Evolutionary conservation across 139 green algal genomes (phyloP).

Genomic region (Bryopsis sp.): DNA sequence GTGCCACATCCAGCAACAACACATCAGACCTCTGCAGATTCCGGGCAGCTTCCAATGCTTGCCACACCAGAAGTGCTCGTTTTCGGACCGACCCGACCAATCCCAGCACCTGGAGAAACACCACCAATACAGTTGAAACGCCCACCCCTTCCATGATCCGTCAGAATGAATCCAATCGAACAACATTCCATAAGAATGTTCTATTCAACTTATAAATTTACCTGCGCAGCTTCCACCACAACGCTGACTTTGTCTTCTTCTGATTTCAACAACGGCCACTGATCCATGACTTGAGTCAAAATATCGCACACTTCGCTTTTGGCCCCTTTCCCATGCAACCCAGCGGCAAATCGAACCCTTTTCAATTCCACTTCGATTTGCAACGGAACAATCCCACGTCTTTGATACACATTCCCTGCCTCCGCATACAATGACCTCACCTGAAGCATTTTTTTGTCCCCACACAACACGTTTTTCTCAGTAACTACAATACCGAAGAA

Average conservation of each 20-base stretch:
- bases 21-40: slow-evolving; percentile 9
- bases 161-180: not conserved
- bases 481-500: too few species aligned
- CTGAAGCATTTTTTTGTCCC: too few species aligned
- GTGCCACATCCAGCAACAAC: not conserved
- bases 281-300: slow-evolving; percentile 1
- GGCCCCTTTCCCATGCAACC: not conserved
- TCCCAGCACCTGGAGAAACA: slow-evolving; percentile 8
- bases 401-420: slow-evolving; percentile 1
- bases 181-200: not conserved
- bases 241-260: slow-evolving; percentile 15
- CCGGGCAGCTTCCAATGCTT: slow-evolving; percentile 17
- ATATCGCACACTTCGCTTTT: not conserved
- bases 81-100: not conserved
- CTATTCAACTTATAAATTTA: not conserved
- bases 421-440: slow-evolving; percentile 4
- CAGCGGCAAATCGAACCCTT: not conserved
- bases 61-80: slow-evolving; percentile 12
- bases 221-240: slow-evolving; percentile 10
- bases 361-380: slow-evolving; percentile 20
- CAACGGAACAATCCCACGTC: slow-evolving; percentile 12
- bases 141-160: too few species aligned
- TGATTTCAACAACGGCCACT: slow-evolving; percentile 5
- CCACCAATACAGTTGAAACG: not conserved
- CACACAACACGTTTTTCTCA: too few species aligned